Conservation (phyloP, 148 eudicot species). For the Fagopyrum esculentum region DNA sequence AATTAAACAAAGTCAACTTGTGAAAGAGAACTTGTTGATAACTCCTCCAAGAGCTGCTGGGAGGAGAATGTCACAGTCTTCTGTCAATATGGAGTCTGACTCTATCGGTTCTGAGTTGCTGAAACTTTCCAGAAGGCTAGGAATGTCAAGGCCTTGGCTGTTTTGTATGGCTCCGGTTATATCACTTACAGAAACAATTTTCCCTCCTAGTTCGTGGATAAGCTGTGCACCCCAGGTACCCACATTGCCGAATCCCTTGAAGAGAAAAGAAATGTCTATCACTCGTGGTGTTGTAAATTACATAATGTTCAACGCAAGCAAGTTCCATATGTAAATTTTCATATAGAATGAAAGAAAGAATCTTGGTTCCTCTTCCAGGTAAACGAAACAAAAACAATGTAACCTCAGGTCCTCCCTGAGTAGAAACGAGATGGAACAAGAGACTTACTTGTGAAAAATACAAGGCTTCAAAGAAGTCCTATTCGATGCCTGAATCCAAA, state of each 20-base stretch:
- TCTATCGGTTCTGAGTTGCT: slow-evolving; percentile 53
- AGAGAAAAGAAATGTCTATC: neutral
- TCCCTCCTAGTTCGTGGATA: slow-evolving; percentile 63
- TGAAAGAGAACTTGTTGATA: slow-evolving; percentile 53
- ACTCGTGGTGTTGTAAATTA: neutral
- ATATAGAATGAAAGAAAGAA: too few species aligned
- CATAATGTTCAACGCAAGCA: neutral
- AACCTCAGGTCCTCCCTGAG: too few species aligned
- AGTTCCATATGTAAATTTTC: neutral
- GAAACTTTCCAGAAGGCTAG: slow-evolving; percentile 70
- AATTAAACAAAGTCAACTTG: neutral
- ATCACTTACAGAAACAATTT: slow-evolving; percentile 81
- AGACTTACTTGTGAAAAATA: too few species aligned
- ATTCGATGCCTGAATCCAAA: too few species aligned
- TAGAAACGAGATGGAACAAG: too few species aligned
- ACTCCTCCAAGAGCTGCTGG: slow-evolving; percentile 99
- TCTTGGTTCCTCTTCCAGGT: too few species aligned
- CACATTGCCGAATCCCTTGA: slow-evolving; percentile 44
- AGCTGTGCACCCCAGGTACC: slow-evolving; percentile 97
- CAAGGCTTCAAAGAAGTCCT: too few species aligned
- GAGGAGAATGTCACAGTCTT: slow-evolving; percentile 87
- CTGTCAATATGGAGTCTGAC: slow-evolving; percentile 60
- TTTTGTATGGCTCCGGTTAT: slow-evolving; percentile 79
- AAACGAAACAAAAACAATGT: too few species aligned
- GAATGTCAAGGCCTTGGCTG: slow-evolving; percentile 66